phyloP scores from a whole-genome alignment of 345 rosid species.

The Sonneratia alba region DNA sequence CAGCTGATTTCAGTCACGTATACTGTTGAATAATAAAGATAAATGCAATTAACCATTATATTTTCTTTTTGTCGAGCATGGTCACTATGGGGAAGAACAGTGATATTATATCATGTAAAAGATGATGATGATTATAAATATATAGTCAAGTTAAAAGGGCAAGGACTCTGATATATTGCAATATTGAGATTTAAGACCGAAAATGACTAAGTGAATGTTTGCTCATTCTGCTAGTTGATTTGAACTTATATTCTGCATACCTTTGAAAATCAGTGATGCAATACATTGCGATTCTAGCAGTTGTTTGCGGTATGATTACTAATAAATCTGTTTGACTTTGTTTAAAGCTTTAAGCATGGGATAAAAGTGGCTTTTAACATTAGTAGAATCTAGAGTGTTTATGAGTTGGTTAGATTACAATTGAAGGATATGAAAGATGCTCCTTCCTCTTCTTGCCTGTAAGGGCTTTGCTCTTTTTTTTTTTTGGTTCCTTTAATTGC shows the following conservation, averaged over 20 bases:
- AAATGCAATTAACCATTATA: not conserved
- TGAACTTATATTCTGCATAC: not conserved
- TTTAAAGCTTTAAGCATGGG: not conserved
- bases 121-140: not conserved
- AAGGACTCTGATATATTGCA: not conserved
- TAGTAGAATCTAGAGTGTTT: not conserved
- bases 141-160: not conserved
- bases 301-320: not conserved
- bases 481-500: not conserved
- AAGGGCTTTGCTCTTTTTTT: not conserved
- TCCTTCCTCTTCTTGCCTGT: not conserved
- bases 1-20: not conserved
- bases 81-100: not conserved
- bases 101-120: not conserved
- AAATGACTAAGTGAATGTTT: not conserved
- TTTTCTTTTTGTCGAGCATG: not conserved
- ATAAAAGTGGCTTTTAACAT: not conserved
- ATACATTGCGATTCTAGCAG: not conserved
- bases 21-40: not conserved
- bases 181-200: not conserved
- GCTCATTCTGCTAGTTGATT: not conserved
- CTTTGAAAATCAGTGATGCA: not conserved
- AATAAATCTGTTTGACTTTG: not conserved
- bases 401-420: not conserved
- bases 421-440: not conserved